Base-by-base conservation (phyloP, 164 flowering plant species). In the Nelumbo lutea region DNA sequence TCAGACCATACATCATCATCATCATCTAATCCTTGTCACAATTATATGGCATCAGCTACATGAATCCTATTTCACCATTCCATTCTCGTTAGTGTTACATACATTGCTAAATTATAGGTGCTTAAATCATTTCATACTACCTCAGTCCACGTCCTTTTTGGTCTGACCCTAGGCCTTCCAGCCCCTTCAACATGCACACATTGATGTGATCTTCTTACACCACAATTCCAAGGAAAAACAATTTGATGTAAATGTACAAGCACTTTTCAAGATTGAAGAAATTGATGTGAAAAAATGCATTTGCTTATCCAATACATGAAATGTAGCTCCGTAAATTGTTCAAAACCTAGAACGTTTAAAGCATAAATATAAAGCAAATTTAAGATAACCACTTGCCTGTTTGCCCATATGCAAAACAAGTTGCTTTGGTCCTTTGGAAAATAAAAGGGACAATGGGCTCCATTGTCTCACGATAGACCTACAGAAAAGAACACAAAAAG, bases 361-460 rank as follows among this genome's bases (percentile, higher is more conserved):
- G 44, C 3, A 66, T 66, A 45, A 13, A 42, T 2, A 41, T 59
- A 9, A 59, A 6, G 52, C 14, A 70, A 9, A 40, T 27, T 44
- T 38, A 42, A 2, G 46, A 45, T 9, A 74, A 64, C 10, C n/a
- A 71, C 79, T 71, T 71, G 72, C 98, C 98, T 82, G 98, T 94
- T 75, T 94, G 98, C 69, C 98, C 98, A 84, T 94, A 94, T 43
- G 98, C 98, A 84, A 94, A 94, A 80, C 98, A 94, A 40, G 98
- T 94, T 52, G 97, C 97, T 79, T 94, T 94, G 42, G 96, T 94
- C 68, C 92, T 79, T 39, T 88, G 84, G 72, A 94, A 94, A 75
- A 94, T 89, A 53, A 83, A 72, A 3, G 98, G 98, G 69, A 94
- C 94, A 63, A 94, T 82, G 56, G 93, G 95, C 75, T 90, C 90